Conservation (phyloP, 2,329 filamentous ascomycete genomes). For the Chaetoscypha palmicola region DNA sequence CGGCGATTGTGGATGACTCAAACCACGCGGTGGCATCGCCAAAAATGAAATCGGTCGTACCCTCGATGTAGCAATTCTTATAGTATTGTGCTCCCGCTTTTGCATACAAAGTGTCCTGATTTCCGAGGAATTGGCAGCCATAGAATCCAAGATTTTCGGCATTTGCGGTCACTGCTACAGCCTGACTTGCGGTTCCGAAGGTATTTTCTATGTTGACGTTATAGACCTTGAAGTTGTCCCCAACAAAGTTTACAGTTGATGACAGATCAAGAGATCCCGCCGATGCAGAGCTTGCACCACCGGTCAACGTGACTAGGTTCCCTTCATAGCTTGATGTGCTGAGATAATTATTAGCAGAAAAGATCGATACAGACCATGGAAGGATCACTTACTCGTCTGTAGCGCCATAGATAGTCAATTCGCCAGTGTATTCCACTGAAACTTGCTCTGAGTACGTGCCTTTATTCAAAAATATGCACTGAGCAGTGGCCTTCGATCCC, state of each 20-base stretch:
- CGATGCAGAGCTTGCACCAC: conserved; percentile 5
- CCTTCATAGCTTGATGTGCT: conserved; percentile 12
- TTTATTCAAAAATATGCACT: conserved; percentile 33
- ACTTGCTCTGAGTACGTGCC: conserved; percentile 38
- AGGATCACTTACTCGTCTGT: conserved; percentile 32
- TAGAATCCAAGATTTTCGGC: conserved; percentile 45
- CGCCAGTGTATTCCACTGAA: conserved; percentile 35
- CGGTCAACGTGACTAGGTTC: conserved; percentile 15
- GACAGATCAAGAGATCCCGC: conserved; percentile 29
- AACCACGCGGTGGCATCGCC: conserved; percentile 47
- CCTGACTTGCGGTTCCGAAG: conserved; percentile 37
- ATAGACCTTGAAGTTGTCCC: conserved; percentile 42
- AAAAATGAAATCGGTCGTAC: conserved; percentile 52
- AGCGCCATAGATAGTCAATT: conserved; percentile 40
- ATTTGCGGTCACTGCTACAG: conserved; percentile 44
- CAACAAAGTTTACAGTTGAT: conserved; percentile 43
- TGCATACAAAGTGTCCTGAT: conserved; percentile 45
- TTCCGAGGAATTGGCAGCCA: conserved; percentile 44
- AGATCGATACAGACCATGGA: background rate
- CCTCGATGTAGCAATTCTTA: conserved; percentile 46
- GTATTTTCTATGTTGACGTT: conserved; percentile 49
- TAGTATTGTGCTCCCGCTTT: conserved; percentile 47
- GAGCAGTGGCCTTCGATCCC: conserved; percentile 7
- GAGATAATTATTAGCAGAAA: background rate
- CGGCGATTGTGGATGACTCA: conserved; percentile 34